These are phyloP conservation scores for Creolimax fragrantissima DNA, from an alignment of 78 protist genomes.

Conservation along the genomic window DNA sequence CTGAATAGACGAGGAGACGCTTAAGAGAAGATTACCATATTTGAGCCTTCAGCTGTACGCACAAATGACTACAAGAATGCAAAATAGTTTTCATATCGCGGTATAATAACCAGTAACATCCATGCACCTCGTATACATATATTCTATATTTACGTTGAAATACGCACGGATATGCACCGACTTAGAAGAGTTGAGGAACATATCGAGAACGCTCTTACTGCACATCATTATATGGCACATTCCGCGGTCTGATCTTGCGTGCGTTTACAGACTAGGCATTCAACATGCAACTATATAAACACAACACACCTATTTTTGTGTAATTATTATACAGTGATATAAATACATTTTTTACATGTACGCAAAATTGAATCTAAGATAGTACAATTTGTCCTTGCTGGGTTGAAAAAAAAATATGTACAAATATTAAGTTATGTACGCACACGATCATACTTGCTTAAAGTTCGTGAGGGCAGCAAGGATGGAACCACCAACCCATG, in stretches of 20 bases:
- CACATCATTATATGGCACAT: no score
- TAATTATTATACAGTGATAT: neutral
- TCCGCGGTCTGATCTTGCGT: no score
- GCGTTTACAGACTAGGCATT: neutral
- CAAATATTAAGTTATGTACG: neutral
- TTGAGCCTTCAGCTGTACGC: neutral
- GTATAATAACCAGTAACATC: neutral
- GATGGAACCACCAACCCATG: neutral
- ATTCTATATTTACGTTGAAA: no score
- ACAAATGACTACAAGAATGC: neutral
- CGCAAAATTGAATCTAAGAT: no score
- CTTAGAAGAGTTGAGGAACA: no score
- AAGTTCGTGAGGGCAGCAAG: neutral
- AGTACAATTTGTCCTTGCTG: no score
- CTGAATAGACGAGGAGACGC: neutral
- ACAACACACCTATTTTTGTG: neutral
- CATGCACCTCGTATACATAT: no score
- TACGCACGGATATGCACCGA: no score
- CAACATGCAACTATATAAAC: neutral
- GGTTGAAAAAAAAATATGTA: neutral
- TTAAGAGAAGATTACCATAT: neutral
- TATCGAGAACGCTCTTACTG: no score
- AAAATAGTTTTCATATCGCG: neutral
- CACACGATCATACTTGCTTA: neutral
- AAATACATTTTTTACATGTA: neutral